Evolutionary conservation across 805 yeast genomes (phyloP).

Genomic region (Metschnikowia drakensbergensis): DNA sequence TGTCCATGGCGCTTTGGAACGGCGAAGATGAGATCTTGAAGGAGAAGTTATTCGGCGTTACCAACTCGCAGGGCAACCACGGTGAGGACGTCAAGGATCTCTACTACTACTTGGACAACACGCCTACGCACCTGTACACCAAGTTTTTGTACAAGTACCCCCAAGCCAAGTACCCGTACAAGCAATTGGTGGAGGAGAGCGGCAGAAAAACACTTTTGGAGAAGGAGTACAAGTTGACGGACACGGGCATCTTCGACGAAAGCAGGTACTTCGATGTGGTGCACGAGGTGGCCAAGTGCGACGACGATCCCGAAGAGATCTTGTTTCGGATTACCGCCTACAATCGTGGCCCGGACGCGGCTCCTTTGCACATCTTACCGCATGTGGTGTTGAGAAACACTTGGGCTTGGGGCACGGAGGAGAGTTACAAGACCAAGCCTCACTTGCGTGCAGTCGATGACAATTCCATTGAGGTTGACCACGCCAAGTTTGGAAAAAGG

Average conservation of each 20-base stretch:
- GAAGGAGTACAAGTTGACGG: constrained; percentile 77
- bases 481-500: constrained; percentile 64
- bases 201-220: constrained; percentile 62
- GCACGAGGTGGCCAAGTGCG: constrained; percentile 86
- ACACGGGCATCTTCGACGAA: constrained; percentile 70
- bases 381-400: constrained; percentile 83
- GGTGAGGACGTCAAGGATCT: constrained; percentile 93
- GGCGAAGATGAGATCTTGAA: constrained; percentile 80
- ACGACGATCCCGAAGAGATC: constrained; percentile 73
- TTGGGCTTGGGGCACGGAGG: constrained; percentile 84
- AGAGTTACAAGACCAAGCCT: constrained; percentile 47
- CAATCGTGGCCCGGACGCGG: constrained; percentile 75
- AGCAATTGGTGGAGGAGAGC: constrained; percentile 65
- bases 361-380: constrained; percentile 86
- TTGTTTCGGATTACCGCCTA: constrained; percentile 83
- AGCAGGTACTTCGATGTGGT: constrained; percentile 82
- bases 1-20: constrained; percentile 88
- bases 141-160: constrained; percentile 91
- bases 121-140: constrained; percentile 91
- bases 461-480: constrained; percentile 55
- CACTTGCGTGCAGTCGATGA: constrained; percentile 38
- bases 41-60: constrained; percentile 82
- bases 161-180: constrained; percentile 78
- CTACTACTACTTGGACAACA: constrained; percentile 82
- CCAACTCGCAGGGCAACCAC: constrained; percentile 92